Percentiles rank a stretch among this genome's conserved stretches.
phyloP scores from a whole-genome alignment of 306 rosid genomes.

The Fragaria ananassa region DNA sequence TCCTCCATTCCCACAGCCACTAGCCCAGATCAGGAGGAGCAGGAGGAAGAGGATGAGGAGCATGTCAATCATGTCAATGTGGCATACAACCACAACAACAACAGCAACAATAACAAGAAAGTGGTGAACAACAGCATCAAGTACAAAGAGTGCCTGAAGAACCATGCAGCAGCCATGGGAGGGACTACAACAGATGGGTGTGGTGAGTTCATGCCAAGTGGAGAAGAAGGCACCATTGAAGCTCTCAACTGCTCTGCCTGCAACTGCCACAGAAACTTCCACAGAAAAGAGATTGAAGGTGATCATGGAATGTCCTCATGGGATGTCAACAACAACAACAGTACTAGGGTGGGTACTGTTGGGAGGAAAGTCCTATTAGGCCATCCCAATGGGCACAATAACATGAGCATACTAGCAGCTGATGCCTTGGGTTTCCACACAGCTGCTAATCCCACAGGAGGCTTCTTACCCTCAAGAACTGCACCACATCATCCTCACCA shows the following conservation, averaged over 20 bases:
- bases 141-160: slow-evolving; percentile 82
- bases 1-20: slow-evolving; percentile 8
- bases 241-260: slow-evolving; percentile 86
- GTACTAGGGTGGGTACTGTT: slow-evolving; percentile 14
- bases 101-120: background rate
- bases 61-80: background rate
- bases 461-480: slow-evolving; percentile 44
- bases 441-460: slow-evolving; percentile 5
- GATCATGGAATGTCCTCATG: slow-evolving; percentile 16
- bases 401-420: slow-evolving; percentile 21
- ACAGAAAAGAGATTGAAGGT: slow-evolving; percentile 64
- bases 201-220: slow-evolving; percentile 92
- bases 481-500: slow-evolving; percentile 27
- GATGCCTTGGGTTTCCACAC: slow-evolving; percentile 51
- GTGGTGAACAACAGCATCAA: slow-evolving; percentile 16
- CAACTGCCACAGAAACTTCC: slow-evolving; percentile 89
- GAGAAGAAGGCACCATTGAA: slow-evolving; percentile 73
- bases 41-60: slow-evolving; percentile 1
- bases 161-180: slow-evolving; percentile 95
- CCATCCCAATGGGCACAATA: slow-evolving; percentile 29
- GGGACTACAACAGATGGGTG: slow-evolving; percentile 87
- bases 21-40: background rate
- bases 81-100: background rate
- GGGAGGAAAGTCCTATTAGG: slow-evolving; percentile 43
- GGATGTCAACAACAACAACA: slow-evolving; percentile 10